Conservation (phyloP, 371 early-diverging fungal genomes). For the Rhizomucor miehei region DNA sequence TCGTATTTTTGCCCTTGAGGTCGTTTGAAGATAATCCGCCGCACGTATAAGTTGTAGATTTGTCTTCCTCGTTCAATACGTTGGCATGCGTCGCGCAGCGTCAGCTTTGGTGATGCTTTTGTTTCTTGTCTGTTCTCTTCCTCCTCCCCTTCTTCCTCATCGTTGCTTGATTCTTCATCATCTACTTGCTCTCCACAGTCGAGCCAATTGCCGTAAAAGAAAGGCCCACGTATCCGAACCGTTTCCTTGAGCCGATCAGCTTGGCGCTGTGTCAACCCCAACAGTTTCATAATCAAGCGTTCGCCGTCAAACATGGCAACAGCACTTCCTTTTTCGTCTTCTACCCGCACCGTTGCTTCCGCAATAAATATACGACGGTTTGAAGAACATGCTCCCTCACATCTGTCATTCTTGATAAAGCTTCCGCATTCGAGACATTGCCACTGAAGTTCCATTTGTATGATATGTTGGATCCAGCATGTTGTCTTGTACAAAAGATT, state of each 20-base stretch:
- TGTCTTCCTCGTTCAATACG: background rate
- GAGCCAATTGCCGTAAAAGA: conserved; percentile 6
- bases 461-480: conserved; percentile 2
- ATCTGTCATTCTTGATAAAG: conserved; percentile 11
- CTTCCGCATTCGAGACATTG: conserved; percentile 24
- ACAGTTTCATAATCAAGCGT: conserved; percentile 16
- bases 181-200: conserved; percentile 4
- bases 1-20: too few relatives aligned
- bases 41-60: too few relatives aligned
- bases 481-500: background rate
- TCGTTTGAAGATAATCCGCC: too few relatives aligned
- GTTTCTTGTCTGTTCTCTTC: background rate
- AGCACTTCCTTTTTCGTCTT: conserved; percentile 23
- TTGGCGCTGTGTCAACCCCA: conserved; percentile 13
- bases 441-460: conserved; percentile 11
- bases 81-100: background rate
- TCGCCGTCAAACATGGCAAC: conserved; percentile 30
- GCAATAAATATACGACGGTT: conserved; percentile 16
- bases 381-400: conserved; percentile 20
- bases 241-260: conserved; percentile 13
- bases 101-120: background rate
- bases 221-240: conserved; percentile 12
- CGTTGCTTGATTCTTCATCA: background rate
- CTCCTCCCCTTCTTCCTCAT: conserved; percentile 3
- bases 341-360: conserved; percentile 14